These are phyloP conservation scores for Diplodia seriata DNA, from an alignment of 2,329 filamentous ascomycete species.

Conservation along the genomic window DNA sequence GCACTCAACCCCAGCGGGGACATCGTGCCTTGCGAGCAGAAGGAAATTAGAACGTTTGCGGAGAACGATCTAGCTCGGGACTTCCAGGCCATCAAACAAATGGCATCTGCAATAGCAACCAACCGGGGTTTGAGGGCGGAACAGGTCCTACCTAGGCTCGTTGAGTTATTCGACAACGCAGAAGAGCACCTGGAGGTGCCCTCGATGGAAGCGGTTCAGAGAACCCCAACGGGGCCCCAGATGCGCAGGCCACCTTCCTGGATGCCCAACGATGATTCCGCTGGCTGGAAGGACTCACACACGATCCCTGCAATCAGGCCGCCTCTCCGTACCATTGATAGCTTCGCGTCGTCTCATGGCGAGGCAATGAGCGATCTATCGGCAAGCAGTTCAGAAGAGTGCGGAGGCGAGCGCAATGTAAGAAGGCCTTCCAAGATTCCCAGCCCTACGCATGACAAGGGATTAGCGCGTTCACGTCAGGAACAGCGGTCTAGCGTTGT, in stretches of 20 bases:
- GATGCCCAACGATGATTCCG: conserved; percentile 21
- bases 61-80: conserved; percentile 7
- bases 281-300: conserved; percentile 3
- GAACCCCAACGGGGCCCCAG: conserved; percentile 18
- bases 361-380: conserved; percentile 27
- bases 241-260: conserved; percentile 27
- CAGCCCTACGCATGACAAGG: conserved; percentile 23
- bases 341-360: conserved; percentile 9
- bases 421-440: conserved; percentile 22
- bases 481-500: conserved; percentile 21
- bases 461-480: conserved; percentile 17
- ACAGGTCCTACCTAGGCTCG: conserved; percentile 44
- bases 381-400: conserved; percentile 28
- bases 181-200: conserved; percentile 25
- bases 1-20: neutral
- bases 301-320: conserved; percentile 12
- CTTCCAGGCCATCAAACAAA: conserved; percentile 20
- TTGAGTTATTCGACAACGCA: conserved; percentile 42
- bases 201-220: conserved; percentile 9
- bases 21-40: neutral
- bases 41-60: neutral
- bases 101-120: conserved; percentile 39
- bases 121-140: conserved; percentile 46
- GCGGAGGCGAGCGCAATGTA: neutral
- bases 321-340: conserved; percentile 18